Conservation (phyloP, 148 eudicot species). For the Rheum nobile region DNA sequence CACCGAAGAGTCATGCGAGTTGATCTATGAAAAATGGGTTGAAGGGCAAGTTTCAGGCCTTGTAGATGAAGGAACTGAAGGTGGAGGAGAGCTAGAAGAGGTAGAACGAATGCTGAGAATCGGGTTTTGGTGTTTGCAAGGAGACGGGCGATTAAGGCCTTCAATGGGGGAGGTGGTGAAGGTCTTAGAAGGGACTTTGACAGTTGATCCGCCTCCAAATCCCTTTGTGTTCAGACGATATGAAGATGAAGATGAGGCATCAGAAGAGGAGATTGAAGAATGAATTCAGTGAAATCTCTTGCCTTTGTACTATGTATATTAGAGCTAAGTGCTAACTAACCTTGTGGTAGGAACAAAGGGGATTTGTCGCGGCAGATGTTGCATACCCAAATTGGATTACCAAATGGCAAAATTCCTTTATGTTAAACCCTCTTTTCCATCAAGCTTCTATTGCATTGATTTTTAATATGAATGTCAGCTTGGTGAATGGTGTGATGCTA, state of each 20-base stretch:
- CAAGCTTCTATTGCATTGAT: not conserved
- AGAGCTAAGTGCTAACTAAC: slow-evolving; percentile 3
- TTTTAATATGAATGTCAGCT: not conserved
- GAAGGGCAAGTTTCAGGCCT: slow-evolving; percentile 18
- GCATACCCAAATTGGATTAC: not conserved
- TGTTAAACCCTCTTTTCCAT: not conserved
- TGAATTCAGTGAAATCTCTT: not conserved
- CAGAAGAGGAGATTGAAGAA: not conserved
- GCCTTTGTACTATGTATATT: not conserved
- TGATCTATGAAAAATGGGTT: slow-evolving; percentile 36
- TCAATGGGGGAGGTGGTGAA: slow-evolving; percentile 62
- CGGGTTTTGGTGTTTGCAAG: slow-evolving; percentile 57
- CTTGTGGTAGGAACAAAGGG: slow-evolving; percentile 8
- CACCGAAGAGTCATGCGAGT: slow-evolving; percentile 22
- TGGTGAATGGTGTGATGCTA: not conserved
- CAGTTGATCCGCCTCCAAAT: slow-evolving; percentile 45
- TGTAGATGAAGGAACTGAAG: slow-evolving; percentile 28
- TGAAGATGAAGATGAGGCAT: not conserved
- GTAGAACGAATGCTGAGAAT: slow-evolving; percentile 44
- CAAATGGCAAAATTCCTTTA: not conserved
- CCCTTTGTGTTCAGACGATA: slow-evolving; percentile 15
- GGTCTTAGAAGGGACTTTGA: slow-evolving; percentile 45
- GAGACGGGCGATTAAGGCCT: slow-evolving; percentile 43
- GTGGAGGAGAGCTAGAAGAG: slow-evolving; percentile 31
- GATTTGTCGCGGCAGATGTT: not conserved